phyloP scores from a whole-genome alignment of 2,329 filamentous ascomycete genomes.

The Xylariaceae sp. region DNA sequence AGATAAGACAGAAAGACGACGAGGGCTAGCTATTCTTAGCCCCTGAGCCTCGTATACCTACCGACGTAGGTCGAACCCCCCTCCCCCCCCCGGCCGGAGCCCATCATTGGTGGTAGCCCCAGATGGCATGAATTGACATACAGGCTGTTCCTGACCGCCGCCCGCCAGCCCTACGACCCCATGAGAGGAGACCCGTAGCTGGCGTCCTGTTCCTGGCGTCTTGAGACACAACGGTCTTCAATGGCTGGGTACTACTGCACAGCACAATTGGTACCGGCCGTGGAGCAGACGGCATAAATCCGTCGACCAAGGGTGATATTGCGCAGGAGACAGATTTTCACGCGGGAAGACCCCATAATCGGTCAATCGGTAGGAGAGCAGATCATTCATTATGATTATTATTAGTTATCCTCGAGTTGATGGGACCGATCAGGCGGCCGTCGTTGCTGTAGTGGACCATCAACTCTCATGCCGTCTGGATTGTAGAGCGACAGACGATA shows the following conservation, averaged over 20 bases:
- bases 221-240: not conserved
- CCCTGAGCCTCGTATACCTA: not conserved
- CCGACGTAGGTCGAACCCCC: not conserved
- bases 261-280: not conserved
- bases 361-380: too few relatives aligned
- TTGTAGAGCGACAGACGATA: slow-evolving; percentile 16
- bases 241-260: not conserved
- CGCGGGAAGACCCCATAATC: too few relatives aligned
- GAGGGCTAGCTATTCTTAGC: not conserved
- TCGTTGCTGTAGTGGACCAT: slow-evolving; percentile 8
- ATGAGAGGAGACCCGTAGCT: too few relatives aligned
- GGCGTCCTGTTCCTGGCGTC: not conserved
- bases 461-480: slow-evolving; percentile 14
- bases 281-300: not conserved
- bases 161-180: too few relatives aligned
- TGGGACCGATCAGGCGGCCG: slow-evolving; percentile 9
- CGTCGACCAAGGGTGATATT: too few relatives aligned
- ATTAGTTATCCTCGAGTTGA: slow-evolving; percentile 20
- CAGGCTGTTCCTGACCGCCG: not conserved
- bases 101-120: not conserved
- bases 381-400: slow-evolving; percentile 19
- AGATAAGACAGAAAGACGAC: too few relatives aligned
- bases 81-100: not conserved
- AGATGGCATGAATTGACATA: not conserved
- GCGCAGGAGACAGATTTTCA: too few relatives aligned